phyloP scores from a whole-genome alignment of 1,139 yeast species.

The Meyerozyma carpophila region DNA sequence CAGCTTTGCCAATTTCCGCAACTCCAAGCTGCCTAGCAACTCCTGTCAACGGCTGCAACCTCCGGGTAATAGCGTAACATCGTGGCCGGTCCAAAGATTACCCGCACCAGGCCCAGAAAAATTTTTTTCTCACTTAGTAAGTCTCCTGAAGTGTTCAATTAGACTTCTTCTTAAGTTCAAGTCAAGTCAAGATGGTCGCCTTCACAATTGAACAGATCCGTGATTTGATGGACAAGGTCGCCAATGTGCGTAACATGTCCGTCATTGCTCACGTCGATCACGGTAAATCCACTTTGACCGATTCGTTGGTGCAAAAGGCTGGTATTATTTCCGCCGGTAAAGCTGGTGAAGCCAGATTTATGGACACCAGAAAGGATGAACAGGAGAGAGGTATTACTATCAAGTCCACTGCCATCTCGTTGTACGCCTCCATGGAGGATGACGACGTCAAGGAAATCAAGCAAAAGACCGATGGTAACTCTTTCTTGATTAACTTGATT shows the following conservation, averaged over 20 bases:
- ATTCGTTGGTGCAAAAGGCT: conserved; percentile 97
- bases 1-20: too few relatives aligned
- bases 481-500: conserved; percentile 95
- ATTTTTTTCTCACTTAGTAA: conserved; percentile 9
- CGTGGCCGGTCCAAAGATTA: conserved; percentile 12
- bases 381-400: conserved; percentile 99
- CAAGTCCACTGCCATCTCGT: conserved; percentile 97
- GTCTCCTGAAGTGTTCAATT: conserved; percentile 9
- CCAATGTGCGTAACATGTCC: conserved; percentile 99
- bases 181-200: conserved; percentile 47
- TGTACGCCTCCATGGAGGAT: conserved; percentile 83
- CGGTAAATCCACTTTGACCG: conserved; percentile 99
- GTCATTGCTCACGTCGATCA: conserved; percentile 99
- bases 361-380: conserved; percentile 99
- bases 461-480: conserved; percentile 92
- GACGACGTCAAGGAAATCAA: conserved; percentile 93
- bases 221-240: conserved; percentile 98
- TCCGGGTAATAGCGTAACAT: conserved; percentile 9
- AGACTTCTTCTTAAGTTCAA: conserved; percentile 16
- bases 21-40: too few relatives aligned
- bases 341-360: conserved; percentile 99
- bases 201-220: conserved; percentile 93
- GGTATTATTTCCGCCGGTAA: conserved; percentile 99
- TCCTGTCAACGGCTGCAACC: neutral
- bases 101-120: conserved; percentile 10